These are phyloP conservation scores for Xylogone sp. DNA, from an alignment of 2,329 filamentous ascomycete genomes.

Conservation along the genomic window DNA sequence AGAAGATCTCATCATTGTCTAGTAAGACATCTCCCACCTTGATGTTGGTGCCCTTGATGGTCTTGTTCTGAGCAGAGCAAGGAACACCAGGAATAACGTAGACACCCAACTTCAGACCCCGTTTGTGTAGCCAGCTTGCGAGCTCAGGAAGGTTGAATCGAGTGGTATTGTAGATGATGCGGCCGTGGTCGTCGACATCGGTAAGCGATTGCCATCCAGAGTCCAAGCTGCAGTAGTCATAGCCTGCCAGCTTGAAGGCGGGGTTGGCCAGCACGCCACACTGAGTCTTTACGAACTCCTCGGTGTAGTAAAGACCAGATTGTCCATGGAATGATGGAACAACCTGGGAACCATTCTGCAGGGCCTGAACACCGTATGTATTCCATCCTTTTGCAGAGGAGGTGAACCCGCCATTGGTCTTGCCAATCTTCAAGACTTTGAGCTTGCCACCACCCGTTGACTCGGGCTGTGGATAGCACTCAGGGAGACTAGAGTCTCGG, in stretches of 20 bases:
- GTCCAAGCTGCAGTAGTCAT: not conserved
- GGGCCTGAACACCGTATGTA: not conserved
- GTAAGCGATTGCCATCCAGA: not conserved
- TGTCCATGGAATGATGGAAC: not conserved
- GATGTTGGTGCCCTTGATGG: not conserved
- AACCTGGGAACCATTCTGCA: not conserved
- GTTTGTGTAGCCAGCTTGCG: not conserved
- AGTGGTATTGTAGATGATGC: not conserved
- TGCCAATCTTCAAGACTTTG: not conserved
- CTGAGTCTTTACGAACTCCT: not conserved
- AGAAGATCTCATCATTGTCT: slow-evolving; percentile 33
- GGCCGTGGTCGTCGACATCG: not conserved
- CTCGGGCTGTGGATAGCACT: slow-evolving; percentile 48
- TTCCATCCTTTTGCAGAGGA: not conserved
- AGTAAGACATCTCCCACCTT: not conserved
- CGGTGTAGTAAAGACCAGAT: not conserved
- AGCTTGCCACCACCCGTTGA: not conserved
- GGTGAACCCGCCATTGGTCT: not conserved
- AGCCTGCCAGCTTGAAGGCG: not conserved
- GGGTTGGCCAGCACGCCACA: not conserved
- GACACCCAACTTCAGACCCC: not conserved
- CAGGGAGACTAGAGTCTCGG: slow-evolving; percentile 56
- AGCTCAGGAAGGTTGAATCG: not conserved
- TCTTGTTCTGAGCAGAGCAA: not conserved
- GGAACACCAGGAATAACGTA: slow-evolving; percentile 1